A percentile compares a stretch with the other conserved stretches of the same genome.
These are phyloP conservation scores for Fragaria vesca DNA, from an alignment of 306 rosid genomes.

Conservation along the genomic window DNA sequence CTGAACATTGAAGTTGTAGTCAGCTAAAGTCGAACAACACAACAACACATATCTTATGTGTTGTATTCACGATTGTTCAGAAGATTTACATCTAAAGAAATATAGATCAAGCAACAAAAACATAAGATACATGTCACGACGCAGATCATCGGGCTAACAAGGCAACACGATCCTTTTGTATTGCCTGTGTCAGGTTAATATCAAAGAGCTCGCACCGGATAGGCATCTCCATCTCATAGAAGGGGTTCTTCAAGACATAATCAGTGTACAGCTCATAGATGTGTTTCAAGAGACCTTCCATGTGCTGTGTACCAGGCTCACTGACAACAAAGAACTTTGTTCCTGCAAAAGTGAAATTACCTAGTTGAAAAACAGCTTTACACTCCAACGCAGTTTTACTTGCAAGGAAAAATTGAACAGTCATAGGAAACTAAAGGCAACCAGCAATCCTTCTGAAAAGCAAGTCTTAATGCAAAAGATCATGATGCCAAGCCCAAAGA, in stretches of 20 bases:
- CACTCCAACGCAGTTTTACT: slow-evolving; percentile 1
- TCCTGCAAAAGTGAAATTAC: slow-evolving; percentile 41
- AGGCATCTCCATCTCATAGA: slow-evolving; percentile 99
- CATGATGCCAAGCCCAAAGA: background rate
- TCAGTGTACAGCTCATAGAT: slow-evolving; percentile 80
- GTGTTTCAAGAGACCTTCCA: slow-evolving; percentile 74
- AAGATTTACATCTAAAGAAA: background rate
- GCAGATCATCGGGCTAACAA: slow-evolving; percentile 61
- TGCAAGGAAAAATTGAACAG: background rate
- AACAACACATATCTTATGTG: background rate
- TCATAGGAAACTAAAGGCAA: background rate
- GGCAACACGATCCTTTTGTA: slow-evolving; percentile 85
- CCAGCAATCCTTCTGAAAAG: background rate
- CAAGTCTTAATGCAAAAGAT: too few relatives aligned
- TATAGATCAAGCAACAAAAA: background rate
- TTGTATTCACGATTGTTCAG: background rate
- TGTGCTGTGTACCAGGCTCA: slow-evolving; percentile 77
- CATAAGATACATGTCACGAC: background rate
- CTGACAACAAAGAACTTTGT: slow-evolving; percentile 83
- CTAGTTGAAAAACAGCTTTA: background rate
- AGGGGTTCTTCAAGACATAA: slow-evolving; percentile 90
- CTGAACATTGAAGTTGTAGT: background rate
- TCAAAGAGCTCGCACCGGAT: slow-evolving; percentile 92
- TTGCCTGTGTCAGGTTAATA: slow-evolving; percentile 62
- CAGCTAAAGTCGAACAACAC: background rate